phyloP scores from a whole-genome alignment of 345 rosid species.

The Mercurialis annua region DNA sequence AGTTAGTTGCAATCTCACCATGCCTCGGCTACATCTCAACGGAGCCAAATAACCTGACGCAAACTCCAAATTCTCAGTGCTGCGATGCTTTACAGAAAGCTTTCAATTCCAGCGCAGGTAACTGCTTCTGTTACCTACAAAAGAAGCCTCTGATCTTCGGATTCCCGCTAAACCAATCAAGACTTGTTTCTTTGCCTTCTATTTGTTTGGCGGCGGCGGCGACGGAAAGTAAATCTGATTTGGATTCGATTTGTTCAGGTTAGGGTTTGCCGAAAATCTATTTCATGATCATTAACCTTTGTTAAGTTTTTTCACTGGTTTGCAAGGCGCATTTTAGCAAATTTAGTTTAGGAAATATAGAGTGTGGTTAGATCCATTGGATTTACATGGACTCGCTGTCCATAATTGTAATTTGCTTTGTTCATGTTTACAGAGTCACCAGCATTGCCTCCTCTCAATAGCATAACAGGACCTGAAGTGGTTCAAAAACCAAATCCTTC shows the following conservation, averaged over 20 bases:
- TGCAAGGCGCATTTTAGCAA: neutral
- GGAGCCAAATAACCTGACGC: constrained; percentile 56
- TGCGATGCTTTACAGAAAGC: constrained; percentile 52
- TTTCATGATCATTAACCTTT: neutral
- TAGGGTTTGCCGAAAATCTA: neutral
- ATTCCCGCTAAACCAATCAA: constrained; percentile 64
- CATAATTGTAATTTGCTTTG: neutral
- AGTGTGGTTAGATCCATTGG: neutral
- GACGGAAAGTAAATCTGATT: constrained; percentile 16
- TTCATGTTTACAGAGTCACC: constrained; percentile 31
- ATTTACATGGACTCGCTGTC: neutral
- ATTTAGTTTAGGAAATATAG: neutral
- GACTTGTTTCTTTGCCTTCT: constrained; percentile 50
- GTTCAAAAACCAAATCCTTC: constrained; percentile 31
- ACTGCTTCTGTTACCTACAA: constrained; percentile 71
- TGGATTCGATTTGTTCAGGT: constrained; percentile 54
- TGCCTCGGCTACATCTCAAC: constrained; percentile 67
- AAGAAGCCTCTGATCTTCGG: constrained; percentile 64
- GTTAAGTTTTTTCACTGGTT: neutral
- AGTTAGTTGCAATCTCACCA: constrained; percentile 67
- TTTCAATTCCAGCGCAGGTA: constrained; percentile 34
- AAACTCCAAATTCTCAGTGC: constrained; percentile 42
- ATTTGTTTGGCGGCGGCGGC: constrained; percentile 31
- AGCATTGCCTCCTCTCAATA: constrained; percentile 45
- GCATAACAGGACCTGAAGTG: constrained; percentile 24